Evolutionary conservation across 2,329 filamentous ascomycete genomes (phyloP).

Genomic region (Beauveria asiatica): DNA sequence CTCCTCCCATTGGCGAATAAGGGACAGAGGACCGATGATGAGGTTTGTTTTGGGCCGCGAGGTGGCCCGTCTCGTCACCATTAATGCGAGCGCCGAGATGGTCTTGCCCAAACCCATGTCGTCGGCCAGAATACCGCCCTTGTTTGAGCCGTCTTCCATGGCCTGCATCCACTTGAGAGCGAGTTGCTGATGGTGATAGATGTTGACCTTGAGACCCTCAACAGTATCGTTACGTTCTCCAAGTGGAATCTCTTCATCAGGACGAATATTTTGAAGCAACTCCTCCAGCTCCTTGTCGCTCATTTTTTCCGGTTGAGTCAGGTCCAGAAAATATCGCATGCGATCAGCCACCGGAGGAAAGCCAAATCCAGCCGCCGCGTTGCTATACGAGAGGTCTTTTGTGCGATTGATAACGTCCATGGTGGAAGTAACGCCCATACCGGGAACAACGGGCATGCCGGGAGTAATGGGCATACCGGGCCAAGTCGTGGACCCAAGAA

Average conservation of each 20-base stretch:
- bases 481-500: background rate
- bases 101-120: slow-evolving; percentile 94
- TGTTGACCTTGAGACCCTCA: slow-evolving; percentile 52
- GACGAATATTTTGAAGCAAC: slow-evolving; percentile 63
- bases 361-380: slow-evolving; percentile 25
- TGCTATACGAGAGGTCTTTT: slow-evolving; percentile 27
- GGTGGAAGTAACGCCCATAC: background rate
- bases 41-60: slow-evolving; percentile 55
- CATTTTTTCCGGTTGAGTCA: slow-evolving; percentile 17
- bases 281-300: slow-evolving; percentile 58
- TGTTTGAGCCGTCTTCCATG: slow-evolving; percentile 69
- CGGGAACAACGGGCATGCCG: background rate
- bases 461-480: background rate
- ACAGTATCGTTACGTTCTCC: slow-evolving; percentile 62
- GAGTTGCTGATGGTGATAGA: slow-evolving; percentile 78
- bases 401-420: slow-evolving; percentile 19
- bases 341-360: slow-evolving; percentile 24
- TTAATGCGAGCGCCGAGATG: slow-evolving; percentile 71
- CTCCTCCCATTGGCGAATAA: slow-evolving; percentile 76
- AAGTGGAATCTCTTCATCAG: slow-evolving; percentile 56
- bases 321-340: slow-evolving; percentile 23
- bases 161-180: slow-evolving; percentile 76
- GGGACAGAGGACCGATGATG: slow-evolving; percentile 70
- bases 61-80: slow-evolving; percentile 57
- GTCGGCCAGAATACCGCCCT: slow-evolving; percentile 84